Conservation (phyloP, 1,139 yeast genomes). For the Barnettozyma hawaiiensis region DNA sequence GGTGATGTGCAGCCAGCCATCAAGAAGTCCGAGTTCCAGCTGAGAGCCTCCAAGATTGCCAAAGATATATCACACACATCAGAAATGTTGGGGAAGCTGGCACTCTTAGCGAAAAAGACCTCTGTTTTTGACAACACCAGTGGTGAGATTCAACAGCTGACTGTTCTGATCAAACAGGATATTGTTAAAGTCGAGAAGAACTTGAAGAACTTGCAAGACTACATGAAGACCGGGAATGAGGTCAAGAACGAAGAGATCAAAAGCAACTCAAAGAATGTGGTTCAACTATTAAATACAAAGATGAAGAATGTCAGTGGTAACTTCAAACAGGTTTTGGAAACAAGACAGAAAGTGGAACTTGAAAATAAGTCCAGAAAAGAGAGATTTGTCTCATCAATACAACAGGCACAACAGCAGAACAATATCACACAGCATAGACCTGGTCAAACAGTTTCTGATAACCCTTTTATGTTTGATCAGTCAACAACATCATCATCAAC, state of each 20-base stretch:
- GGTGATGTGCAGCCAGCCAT: slow-evolving; percentile 18
- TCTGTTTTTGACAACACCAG: slow-evolving; percentile 96
- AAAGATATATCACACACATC: slow-evolving; percentile 89
- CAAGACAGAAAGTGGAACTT: slow-evolving; percentile 79
- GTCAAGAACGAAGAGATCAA: slow-evolving; percentile 30
- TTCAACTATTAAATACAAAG: slow-evolving; percentile 78
- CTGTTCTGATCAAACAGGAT: slow-evolving; percentile 90
- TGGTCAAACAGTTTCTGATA: slow-evolving; percentile 28
- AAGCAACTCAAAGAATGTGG: slow-evolving; percentile 78
- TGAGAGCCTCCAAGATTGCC: slow-evolving; percentile 78
- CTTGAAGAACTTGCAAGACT: slow-evolving; percentile 59
- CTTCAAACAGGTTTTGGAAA: slow-evolving; percentile 81
- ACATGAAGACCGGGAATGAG: slow-evolving; percentile 41
- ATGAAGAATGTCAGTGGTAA: slow-evolving; percentile 91
- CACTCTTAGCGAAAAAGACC: slow-evolving; percentile 78
- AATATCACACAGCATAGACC: slow-evolving; percentile 9
- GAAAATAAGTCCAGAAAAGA: slow-evolving; percentile 79
- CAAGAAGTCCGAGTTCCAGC: slow-evolving; percentile 64
- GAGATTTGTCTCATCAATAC: slow-evolving; percentile 60
- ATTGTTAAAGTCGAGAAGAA: slow-evolving; percentile 80
- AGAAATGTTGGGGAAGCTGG: slow-evolving; percentile 72
- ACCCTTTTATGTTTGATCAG: slow-evolving; percentile 34
- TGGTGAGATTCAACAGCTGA: slow-evolving; percentile 85
- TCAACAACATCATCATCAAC: neutral
- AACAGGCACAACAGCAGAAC: slow-evolving; percentile 16